A percentile compares a stretch with the other conserved stretches of the same genome.
Evolutionary conservation across 352 stramenopile genomes (phyloP).

Genomic region (Salisapilia sapeloensis): DNA sequence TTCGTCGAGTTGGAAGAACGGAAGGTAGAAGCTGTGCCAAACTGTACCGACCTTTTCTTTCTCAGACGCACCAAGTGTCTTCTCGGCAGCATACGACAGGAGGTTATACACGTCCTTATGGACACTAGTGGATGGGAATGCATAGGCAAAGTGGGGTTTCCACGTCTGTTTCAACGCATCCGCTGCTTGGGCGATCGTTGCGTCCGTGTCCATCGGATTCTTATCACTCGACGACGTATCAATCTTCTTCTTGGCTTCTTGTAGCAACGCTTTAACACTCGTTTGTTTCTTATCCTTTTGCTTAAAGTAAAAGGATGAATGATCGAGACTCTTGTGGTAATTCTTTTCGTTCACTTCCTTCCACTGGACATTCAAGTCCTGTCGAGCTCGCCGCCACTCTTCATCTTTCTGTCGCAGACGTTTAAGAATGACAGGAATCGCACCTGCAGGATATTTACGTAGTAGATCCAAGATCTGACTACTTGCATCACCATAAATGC

Average conservation of each 20-base stretch:
- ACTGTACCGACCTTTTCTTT: slow-evolving; percentile 78
- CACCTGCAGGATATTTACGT: slow-evolving; percentile 89
- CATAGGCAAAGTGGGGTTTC: slow-evolving; percentile 63
- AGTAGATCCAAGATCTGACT: slow-evolving; percentile 88
- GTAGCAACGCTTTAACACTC: slow-evolving; percentile 88
- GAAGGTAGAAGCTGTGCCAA: slow-evolving; percentile 73
- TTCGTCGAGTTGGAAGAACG: slow-evolving; percentile 71
- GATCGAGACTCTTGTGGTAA: slow-evolving; percentile 98
- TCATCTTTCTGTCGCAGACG: slow-evolving; percentile 97
- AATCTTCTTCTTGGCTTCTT: slow-evolving; percentile 74
- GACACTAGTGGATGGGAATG: slow-evolving; percentile 56
- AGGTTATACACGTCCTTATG: slow-evolving; percentile 73
- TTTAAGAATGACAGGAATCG: slow-evolving; percentile 96
- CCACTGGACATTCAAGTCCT: slow-evolving; percentile 94
- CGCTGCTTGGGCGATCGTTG: slow-evolving; percentile 1
- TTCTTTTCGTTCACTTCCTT: slow-evolving; percentile 96
- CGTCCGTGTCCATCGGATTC: slow-evolving; percentile 5
- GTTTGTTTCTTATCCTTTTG: slow-evolving; percentile 96
- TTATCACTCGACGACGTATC: slow-evolving; percentile 47
- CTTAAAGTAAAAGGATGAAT: slow-evolving; percentile 98
- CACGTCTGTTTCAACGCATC: slow-evolving; percentile 6
- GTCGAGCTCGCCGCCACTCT: slow-evolving; percentile 88
- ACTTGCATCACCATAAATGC: slow-evolving; percentile 94
- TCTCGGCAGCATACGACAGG: slow-evolving; percentile 65
- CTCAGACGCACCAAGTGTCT: slow-evolving; percentile 58